Conservation (phyloP, 2,329 filamentous ascomycete species). For the Sporothrix schenckii region DNA sequence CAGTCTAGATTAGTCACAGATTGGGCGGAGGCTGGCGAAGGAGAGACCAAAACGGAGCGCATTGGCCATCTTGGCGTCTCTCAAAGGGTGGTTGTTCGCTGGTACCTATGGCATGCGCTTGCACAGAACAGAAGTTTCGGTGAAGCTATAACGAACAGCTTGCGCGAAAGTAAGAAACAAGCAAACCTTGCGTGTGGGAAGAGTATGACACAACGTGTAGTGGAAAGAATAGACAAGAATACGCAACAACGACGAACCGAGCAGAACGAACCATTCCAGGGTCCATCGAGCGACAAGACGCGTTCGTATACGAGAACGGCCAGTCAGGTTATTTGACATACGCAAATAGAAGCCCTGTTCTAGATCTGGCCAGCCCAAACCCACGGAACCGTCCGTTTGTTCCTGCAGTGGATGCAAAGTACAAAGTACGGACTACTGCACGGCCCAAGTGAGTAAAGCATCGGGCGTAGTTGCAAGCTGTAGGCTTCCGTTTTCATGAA, state of each 20-base stretch:
- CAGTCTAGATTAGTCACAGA: no score
- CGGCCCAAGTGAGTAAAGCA: background rate
- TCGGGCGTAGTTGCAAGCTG: slow-evolving; percentile 9
- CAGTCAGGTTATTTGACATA: no score
- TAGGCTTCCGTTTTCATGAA: background rate
- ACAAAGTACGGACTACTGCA: background rate
- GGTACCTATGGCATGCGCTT: no score
- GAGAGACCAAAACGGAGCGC: no score
- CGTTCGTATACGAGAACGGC: background rate
- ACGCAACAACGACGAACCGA: background rate
- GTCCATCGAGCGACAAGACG: background rate
- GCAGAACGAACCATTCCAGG: no score
- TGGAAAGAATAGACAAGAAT: background rate
- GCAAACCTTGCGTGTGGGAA: no score
- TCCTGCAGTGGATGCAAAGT: background rate
- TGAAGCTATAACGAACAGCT: background rate
- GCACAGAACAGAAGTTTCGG: background rate
- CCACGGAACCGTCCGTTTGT: slow-evolving; percentile 11
- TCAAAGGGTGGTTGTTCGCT: background rate
- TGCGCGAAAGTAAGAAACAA: background rate
- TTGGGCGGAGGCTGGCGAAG: no score
- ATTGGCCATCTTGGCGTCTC: background rate
- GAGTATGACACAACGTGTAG: background rate
- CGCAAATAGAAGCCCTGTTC: background rate
- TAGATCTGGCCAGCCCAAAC: background rate